Evolutionary conservation across 345 rosid genomes (phyloP).

Genomic region (Linum lewisii): DNA sequence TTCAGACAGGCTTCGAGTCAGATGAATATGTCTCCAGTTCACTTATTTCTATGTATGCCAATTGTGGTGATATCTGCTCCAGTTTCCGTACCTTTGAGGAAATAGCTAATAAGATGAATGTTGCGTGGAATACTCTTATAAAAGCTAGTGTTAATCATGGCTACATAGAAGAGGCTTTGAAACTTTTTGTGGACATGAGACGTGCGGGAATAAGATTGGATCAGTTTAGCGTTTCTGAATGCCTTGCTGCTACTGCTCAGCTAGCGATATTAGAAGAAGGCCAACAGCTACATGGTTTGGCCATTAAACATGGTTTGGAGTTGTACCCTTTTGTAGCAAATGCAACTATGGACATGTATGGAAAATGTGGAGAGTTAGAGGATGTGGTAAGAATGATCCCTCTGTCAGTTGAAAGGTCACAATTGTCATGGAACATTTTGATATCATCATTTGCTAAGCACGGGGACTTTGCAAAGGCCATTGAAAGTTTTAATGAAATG

Average conservation of each 20-base stretch:
- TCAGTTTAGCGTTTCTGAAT: slow-evolving; percentile 67
- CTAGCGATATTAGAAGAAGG: slow-evolving; percentile 82
- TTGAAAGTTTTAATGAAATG: slow-evolving; percentile 71
- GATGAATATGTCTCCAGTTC: slow-evolving; percentile 51
- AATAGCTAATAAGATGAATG: slow-evolving; percentile 31
- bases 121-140: slow-evolving; percentile 72
- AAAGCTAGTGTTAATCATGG: slow-evolving; percentile 68
- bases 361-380: slow-evolving; percentile 68
- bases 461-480: slow-evolving; percentile 49
- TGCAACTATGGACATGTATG: slow-evolving; percentile 83
- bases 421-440: slow-evolving; percentile 71
- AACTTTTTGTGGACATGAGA: slow-evolving; percentile 48
- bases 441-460: slow-evolving; percentile 81
- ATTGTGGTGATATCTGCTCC: slow-evolving; percentile 58
- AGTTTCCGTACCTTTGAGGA: slow-evolving; percentile 42
- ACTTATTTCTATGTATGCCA: slow-evolving; percentile 74
- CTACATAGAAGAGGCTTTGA: slow-evolving; percentile 54
- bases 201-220: slow-evolving; percentile 45
- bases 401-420: slow-evolving; percentile 29
- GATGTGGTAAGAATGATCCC: slow-evolving; percentile 52
- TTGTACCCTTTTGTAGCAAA: slow-evolving; percentile 46
- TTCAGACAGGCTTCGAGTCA: slow-evolving; percentile 51
- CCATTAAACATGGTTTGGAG: slow-evolving; percentile 54
- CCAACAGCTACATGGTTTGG: slow-evolving; percentile 58
- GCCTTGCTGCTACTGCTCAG: slow-evolving; percentile 70